These are phyloP conservation scores for Pittosporum tobira DNA, from an alignment of 129 eudicot genomes.

Conservation along the genomic window DNA sequence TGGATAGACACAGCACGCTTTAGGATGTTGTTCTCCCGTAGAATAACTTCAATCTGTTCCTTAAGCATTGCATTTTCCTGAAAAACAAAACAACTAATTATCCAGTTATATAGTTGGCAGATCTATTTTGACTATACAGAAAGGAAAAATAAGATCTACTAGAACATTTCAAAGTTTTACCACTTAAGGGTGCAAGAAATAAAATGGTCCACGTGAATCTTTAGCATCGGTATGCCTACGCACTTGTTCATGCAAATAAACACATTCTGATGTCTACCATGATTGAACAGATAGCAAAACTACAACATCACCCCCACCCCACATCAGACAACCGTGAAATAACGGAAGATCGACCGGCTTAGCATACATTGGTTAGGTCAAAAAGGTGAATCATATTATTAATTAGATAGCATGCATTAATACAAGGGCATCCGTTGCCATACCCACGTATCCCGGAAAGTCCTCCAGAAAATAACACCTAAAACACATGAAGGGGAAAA, in stretches of 20 bases:
- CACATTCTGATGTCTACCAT: neutral
- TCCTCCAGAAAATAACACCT: neutral
- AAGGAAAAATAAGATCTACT: neutral
- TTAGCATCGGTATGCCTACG: neutral
- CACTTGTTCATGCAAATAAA: neutral
- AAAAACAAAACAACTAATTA: too few species aligned
- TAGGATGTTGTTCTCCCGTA: constrained; percentile 64
- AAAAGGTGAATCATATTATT: too few species aligned
- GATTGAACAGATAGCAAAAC: neutral
- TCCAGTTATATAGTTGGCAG: neutral
- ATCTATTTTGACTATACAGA: neutral
- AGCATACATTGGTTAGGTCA: too few species aligned
- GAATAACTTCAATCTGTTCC: constrained; percentile 56
- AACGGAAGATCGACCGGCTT: too few species aligned
- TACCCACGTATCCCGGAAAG: too few species aligned
- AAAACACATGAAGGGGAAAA: neutral
- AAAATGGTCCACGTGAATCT: neutral
- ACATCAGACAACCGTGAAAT: too few species aligned
- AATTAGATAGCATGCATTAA: too few species aligned
- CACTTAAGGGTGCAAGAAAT: neutral
- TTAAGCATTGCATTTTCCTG: constrained; percentile 63
- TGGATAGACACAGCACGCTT: constrained; percentile 84
- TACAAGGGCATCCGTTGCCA: too few species aligned
- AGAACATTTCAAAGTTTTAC: neutral
- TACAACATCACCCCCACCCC: too few species aligned